Evolutionary conservation across 2,329 filamentous ascomycete genomes (phyloP), one percentile per base, ranked within the genome.

Genomic region (Didymosphaeria variabile): DNA sequence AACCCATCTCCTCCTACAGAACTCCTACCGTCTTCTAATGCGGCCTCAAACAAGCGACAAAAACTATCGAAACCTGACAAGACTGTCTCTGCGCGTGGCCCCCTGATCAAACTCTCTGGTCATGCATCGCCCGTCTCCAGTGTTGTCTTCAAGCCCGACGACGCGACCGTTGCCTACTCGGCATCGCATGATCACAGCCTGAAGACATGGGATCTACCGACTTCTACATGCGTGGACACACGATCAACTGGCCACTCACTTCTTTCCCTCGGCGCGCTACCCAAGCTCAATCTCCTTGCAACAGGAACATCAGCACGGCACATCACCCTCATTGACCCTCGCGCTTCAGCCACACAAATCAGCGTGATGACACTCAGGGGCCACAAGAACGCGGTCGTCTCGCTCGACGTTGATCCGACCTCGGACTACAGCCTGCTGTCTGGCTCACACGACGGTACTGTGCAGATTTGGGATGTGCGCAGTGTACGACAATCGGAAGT

Each of bases 281-380:
- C 88, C 1, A 85, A 88, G 2, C 81, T 90, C 31, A 80, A 85
- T 73, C 80, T 90, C 66, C 79, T 91, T 36, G 88, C 88, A 15
- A 90, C 92, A 23, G 95, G 94, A 61, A 97, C 92, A 2, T 90
- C 90, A 17, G 92, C 92, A 23, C 86, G 93, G 58, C 92, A 97
- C 80, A 91, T 99, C 74, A 94, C 93, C 0, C 86, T 99, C n/a
- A 87, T 98, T 67, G 95, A 99, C 77, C 94, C 94, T 3, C 88
- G 95, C 56, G 90, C 88, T 32, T 91, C 89, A 3, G 91, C 93
- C 3, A 86, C 88, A 1, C 86, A 89, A 1, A 91, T 94, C 26
- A 88, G 90, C 12, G 92, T 93, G 44, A 92, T 97, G 88, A 97
- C 93, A n/a, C 87, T 97, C 21, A 87, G 93, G 36, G 94, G 94